Evolutionary conservation across 768 basidiomycete species (phyloP).

Genomic region (Fistulinella prunicolor): DNA sequence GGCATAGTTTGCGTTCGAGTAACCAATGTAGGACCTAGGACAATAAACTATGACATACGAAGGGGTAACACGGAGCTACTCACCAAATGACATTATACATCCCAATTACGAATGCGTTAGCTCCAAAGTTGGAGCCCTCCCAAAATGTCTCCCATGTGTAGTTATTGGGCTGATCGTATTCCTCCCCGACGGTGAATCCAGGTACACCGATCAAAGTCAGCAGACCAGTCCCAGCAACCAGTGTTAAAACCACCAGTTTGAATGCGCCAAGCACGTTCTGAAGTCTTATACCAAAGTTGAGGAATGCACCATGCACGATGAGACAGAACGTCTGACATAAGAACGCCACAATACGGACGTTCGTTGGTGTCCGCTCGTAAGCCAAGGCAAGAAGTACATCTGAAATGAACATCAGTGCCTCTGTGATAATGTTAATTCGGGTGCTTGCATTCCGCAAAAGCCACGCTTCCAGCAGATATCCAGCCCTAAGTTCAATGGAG

Average conservation of each 20-base stretch:
- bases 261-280: constrained; percentile 63
- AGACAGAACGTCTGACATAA: constrained; percentile 55
- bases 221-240: constrained; percentile 53
- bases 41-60: not conserved
- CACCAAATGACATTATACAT: constrained; percentile 74
- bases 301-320: constrained; percentile 52
- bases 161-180: constrained; percentile 53
- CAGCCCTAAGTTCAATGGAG: constrained; percentile 43
- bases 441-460: constrained; percentile 70
- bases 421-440: not conserved
- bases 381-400: constrained; percentile 58
- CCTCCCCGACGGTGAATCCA: constrained; percentile 49
- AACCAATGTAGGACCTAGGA: constrained; percentile 66
- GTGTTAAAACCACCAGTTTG: constrained; percentile 54
- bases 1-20: constrained; percentile 72
- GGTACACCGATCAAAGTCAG: constrained; percentile 47
- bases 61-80: not conserved
- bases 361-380: constrained; percentile 41
- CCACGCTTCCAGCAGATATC: constrained; percentile 56
- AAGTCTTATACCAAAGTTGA: constrained; percentile 55
- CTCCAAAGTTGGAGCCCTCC: constrained; percentile 54
- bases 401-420: constrained; percentile 25
- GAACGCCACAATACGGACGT: constrained; percentile 53
- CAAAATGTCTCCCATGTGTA: constrained; percentile 60
- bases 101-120: constrained; percentile 60